Evolutionary conservation across 164 flowering plant genomes (phyloP).

Genomic region (Kalanchoe fedtschenkoi): DNA sequence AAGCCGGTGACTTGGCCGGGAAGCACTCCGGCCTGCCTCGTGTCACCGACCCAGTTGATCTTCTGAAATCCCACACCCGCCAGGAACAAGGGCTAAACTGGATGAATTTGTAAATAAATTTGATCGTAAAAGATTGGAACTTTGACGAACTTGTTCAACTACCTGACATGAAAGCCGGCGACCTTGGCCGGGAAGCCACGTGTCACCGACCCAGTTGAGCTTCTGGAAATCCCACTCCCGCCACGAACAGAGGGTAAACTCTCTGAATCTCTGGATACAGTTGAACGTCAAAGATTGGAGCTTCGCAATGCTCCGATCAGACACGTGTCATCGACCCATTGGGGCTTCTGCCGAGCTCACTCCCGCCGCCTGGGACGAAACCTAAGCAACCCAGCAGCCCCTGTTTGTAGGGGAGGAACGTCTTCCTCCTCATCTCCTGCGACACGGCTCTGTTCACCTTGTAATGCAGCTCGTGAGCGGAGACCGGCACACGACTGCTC

Average conservation of each 20-base stretch:
- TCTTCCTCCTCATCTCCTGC: slow-evolving; percentile 9
- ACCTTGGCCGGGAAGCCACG: neutral
- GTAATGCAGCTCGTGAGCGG: slow-evolving; percentile 6
- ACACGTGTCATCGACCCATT: slow-evolving; percentile 3
- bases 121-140: neutral
- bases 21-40: too few relatives aligned
- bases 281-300: too few relatives aligned
- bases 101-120: too few relatives aligned
- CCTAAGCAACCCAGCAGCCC: slow-evolving; percentile 8
- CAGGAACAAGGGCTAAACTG: too few relatives aligned
- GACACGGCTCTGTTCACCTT: slow-evolving; percentile 8
- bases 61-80: neutral
- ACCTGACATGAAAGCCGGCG: too few relatives aligned
- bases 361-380: neutral
- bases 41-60: slow-evolving; percentile 3
- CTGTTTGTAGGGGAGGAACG: neutral
- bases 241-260: too few relatives aligned
- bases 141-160: too few relatives aligned
- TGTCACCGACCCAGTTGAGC: slow-evolving; percentile 4
- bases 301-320: too few relatives aligned
- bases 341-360: neutral
- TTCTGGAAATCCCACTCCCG: neutral
- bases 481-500: neutral
- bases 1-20: too few relatives aligned
- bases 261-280: too few relatives aligned